These are phyloP conservation scores for Manihot esculenta DNA, from an alignment of 441 rosid genomes.

Conservation along the genomic window DNA sequence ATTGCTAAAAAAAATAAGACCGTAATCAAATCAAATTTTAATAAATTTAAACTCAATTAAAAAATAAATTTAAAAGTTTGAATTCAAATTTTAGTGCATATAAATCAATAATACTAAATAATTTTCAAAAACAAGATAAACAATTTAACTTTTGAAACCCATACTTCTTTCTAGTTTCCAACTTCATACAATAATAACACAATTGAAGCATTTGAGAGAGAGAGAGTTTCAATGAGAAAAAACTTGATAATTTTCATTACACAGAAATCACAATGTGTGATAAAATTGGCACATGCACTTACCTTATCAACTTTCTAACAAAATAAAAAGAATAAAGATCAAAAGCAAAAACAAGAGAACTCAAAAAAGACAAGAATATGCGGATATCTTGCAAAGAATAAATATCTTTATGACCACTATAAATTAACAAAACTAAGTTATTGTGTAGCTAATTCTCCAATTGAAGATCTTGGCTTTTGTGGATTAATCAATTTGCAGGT, in stretches of 20 bases:
- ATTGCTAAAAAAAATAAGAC: too few species aligned
- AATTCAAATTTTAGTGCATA: too few species aligned
- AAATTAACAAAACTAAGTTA: conserved; percentile 21
- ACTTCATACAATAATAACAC: too few species aligned
- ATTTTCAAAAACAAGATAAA: too few species aligned
- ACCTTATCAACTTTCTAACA: not conserved
- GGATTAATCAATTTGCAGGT: conserved; percentile 10
- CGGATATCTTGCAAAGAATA: conserved; percentile 28
- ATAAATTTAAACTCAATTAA: too few species aligned
- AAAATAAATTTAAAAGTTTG: too few species aligned
- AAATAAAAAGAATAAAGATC: not conserved
- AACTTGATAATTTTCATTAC: conserved; percentile 8
- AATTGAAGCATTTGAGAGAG: too few species aligned
- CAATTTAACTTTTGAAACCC: too few species aligned
- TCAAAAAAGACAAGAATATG: not conserved
- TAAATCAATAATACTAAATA: too few species aligned
- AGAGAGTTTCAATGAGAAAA: not conserved
- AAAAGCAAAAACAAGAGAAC: not conserved
- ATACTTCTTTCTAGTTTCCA: too few species aligned
- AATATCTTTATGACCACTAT: conserved; percentile 17
- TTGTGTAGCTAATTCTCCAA: conserved; percentile 23
- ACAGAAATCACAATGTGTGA: conserved; percentile 14
- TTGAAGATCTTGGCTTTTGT: conserved; percentile 24
- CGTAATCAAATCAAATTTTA: too few species aligned
- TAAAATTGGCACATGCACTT: not conserved